Conservation (phyloP, 345 rosid species). For the Brassica nigra region DNA sequence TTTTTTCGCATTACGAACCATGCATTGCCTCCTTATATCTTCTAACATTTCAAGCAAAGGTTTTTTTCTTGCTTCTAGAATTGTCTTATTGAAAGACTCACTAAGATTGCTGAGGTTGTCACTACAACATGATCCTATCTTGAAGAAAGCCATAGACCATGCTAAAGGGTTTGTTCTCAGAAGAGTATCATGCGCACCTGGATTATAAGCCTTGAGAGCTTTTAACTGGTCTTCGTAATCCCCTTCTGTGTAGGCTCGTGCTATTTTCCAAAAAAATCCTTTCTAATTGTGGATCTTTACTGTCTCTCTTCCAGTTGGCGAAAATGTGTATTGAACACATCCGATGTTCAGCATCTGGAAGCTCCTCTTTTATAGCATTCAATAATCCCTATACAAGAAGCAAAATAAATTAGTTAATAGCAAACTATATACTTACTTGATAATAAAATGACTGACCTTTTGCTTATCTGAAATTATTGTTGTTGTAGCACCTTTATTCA, state of each 20-base stretch:
- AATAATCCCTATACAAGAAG: not conserved
- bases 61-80: not conserved
- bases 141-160: not conserved
- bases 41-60: not conserved
- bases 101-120: not conserved
- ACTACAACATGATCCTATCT: not conserved
- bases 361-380: not conserved
- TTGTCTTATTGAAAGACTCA: not conserved
- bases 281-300: not conserved
- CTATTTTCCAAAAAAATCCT: not conserved
- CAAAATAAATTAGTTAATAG: not conserved
- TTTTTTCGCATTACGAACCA: not conserved
- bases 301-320: no score
- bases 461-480: not conserved
- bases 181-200: not conserved
- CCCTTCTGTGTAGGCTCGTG: not conserved
- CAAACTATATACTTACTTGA: not conserved
- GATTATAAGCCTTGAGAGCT: not conserved
- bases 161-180: not conserved
- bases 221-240: not conserved
- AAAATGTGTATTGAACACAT: not conserved
- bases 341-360: not conserved
- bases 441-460: not conserved
- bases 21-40: not conserved
- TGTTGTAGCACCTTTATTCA: not conserved